phyloP scores from a whole-genome alignment of 2,329 filamentous ascomycete genomes.

The Colletotrichum destructivum region DNA sequence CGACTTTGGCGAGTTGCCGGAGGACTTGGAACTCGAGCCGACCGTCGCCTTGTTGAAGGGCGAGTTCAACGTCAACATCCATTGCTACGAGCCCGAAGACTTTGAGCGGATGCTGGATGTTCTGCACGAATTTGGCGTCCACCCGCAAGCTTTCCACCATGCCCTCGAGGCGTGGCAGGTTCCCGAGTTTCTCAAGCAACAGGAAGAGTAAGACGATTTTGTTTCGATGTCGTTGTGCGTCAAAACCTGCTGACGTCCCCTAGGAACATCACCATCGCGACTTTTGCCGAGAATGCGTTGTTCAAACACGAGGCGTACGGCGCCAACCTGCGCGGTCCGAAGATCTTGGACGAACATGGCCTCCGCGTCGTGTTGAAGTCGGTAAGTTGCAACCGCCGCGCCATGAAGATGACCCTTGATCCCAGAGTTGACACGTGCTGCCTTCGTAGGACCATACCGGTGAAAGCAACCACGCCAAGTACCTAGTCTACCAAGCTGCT shows the following conservation, averaged over 20 bases:
- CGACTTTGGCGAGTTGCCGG: slow-evolving; percentile 45
- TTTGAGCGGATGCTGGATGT: slow-evolving; percentile 59
- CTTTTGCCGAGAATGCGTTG: slow-evolving; percentile 57
- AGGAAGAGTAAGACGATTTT: slow-evolving; percentile 45
- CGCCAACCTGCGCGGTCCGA: slow-evolving; percentile 56
- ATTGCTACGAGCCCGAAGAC: slow-evolving; percentile 61
- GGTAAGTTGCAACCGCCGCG: not conserved
- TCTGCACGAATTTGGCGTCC: slow-evolving; percentile 58
- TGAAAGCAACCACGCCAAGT: slow-evolving; percentile 57
- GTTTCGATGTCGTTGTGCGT: too few relatives aligned
- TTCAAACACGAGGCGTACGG: slow-evolving; percentile 60
- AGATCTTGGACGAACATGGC: slow-evolving; percentile 56
- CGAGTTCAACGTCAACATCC: slow-evolving; percentile 57
- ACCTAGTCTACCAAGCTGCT: slow-evolving; percentile 57
- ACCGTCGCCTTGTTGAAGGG: slow-evolving; percentile 58
- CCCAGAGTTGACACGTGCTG: not conserved
- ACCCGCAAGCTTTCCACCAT: slow-evolving; percentile 58
- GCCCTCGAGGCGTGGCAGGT: slow-evolving; percentile 58
- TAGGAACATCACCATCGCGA: slow-evolving; percentile 58
- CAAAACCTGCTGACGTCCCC: not conserved
- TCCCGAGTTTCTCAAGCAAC: slow-evolving; percentile 55
- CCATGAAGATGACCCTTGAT: not conserved
- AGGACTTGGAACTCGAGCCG: slow-evolving; percentile 57
- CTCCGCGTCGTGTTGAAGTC: slow-evolving; percentile 61
- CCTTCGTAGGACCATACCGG: slow-evolving; percentile 51